Evolutionary conservation across 192 early-diverging fungal species (phyloP), one percentile per base, ranked within the genome.

Genomic region (Backusella tarrabulga): DNA sequence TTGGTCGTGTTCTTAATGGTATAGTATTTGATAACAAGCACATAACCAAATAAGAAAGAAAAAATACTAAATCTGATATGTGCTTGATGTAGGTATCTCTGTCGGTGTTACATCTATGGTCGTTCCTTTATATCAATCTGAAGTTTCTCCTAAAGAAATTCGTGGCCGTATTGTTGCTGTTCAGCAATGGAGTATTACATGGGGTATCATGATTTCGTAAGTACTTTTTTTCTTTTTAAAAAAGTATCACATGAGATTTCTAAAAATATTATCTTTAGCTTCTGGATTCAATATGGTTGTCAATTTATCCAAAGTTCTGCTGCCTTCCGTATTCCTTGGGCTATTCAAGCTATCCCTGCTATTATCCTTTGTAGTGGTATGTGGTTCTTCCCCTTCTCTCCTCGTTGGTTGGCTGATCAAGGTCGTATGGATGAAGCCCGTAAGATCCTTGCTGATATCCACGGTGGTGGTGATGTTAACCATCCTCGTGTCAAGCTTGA

Each of bases 121-220:
- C 32, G 92, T 95, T 6, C 90, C 92, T 29, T 76, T 93, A 26
- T 90, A 88, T 76, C 91, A 93, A 80, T 91, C 95, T 23, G 96
- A 97, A 72, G 91, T 95, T 26, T 90, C 95, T 26, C 94, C 94
- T 23, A 84, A 93, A 67, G 82, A 89, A 32, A 94, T 96, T 81
- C 94, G 96, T 81, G 96, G 96, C 40, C 91, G 93, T 38, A 88
- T 97, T 29, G 91, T 95, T 29, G 90, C 93, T 32, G 85, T 97
- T 66, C 93, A 97, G 77, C 97, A 98, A 82, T 93, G 94, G 87
- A 92, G 95, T 76, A 97, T 98, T 83, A 98, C 97, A 52, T 93
- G 94, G 90, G 97, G 95, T 77, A 92, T 91, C 21, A 80, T 89
- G 40, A 82, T 90, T 29, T 79, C 88, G 76, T 81, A 75, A 76